Evolutionary conservation across 2,329 filamentous ascomycete species (phyloP).

Genomic region (Alternaria triticimaculans): DNA sequence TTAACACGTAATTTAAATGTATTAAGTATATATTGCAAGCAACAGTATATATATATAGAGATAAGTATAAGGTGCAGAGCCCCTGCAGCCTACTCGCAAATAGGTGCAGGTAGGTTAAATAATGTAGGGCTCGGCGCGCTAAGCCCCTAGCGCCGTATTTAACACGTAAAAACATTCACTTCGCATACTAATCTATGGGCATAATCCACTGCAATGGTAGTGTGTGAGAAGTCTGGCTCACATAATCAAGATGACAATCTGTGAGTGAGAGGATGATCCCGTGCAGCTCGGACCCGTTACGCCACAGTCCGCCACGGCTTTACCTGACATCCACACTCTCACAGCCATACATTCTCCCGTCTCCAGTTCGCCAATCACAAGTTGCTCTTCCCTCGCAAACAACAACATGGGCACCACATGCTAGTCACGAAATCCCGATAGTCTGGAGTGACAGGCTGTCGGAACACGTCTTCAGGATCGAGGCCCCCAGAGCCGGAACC

Average conservation of each 20-base stretch:
- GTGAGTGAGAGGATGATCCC: neutral
- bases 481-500: constrained; percentile 1
- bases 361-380: neutral
- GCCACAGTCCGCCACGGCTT: neutral
- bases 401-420: neutral
- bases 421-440: constrained; percentile 13
- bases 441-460: constrained; percentile 24
- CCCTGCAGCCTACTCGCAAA: too few species aligned
- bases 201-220: neutral
- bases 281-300: neutral
- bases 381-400: accelerated
- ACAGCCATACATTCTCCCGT: neutral
- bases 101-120: too few species aligned
- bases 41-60: too few species aligned
- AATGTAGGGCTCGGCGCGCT: too few species aligned
- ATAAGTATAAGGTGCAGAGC: too few species aligned
- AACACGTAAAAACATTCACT: too few species aligned
- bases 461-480: constrained; percentile 2
- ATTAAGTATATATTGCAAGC: too few species aligned
- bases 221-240: neutral
- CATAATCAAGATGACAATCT: neutral
- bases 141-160: too few species aligned
- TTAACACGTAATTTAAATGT: too few species aligned
- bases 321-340: neutral
- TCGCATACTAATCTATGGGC: too few species aligned